Evolutionary conservation across 371 early-diverging fungal genomes (phyloP).

Genomic region (Rhizopus delemar): DNA sequence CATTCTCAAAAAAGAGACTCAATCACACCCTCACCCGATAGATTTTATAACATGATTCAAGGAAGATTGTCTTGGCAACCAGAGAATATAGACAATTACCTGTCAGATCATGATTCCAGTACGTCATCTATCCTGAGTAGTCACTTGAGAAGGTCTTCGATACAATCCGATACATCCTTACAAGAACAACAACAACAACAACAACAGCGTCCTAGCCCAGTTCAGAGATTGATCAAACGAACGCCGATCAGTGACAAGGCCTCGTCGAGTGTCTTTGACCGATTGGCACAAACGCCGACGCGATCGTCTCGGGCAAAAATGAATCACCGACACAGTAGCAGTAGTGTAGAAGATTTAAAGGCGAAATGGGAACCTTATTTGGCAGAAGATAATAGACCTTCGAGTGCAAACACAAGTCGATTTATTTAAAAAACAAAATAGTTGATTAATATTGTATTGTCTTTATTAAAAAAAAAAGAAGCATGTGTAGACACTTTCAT

Average conservation of each 20-base stretch:
- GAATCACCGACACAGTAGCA: conserved; percentile 44
- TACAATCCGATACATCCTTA: too few relatives aligned
- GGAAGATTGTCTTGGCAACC: conserved; percentile 38
- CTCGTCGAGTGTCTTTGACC: conserved; percentile 37
- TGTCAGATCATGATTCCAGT: conserved; percentile 43
- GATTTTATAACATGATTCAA: conserved; percentile 49
- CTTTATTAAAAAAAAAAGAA: too few relatives aligned
- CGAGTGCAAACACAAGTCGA: background rate
- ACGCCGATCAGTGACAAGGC: background rate
- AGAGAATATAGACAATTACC: conserved; percentile 29
- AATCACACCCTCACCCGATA: conserved; percentile 45
- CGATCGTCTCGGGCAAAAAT: conserved; percentile 48
- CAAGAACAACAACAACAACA: background rate
- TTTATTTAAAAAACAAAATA: background rate
- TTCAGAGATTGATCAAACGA: conserved; percentile 6
- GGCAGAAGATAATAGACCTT: conserved; percentile 1
- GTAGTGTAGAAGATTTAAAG: conserved; percentile 47
- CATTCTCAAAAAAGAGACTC: background rate
- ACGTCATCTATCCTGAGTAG: conserved; percentile 43
- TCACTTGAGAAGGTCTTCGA: conserved; percentile 44
- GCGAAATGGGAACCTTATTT: conserved; percentile 31
- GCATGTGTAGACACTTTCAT: too few relatives aligned
- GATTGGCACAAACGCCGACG: conserved; percentile 50
- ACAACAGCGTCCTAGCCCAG: conserved; percentile 2
- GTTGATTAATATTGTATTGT: background rate